Conservation (phyloP, 805 yeast species). For the Saccharomyces kudriavzevii region DNA sequence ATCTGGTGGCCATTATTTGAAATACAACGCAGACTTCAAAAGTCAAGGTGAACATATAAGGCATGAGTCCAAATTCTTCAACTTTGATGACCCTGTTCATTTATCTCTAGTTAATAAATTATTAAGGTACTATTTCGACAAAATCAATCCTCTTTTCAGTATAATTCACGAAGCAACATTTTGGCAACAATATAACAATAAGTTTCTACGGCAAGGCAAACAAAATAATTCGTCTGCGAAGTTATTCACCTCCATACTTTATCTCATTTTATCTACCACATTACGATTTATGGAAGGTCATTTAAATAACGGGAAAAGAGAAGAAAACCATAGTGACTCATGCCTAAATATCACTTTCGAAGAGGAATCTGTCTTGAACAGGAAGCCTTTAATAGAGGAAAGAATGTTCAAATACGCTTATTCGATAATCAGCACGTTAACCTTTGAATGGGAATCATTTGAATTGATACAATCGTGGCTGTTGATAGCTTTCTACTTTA, state of each 20-base stretch:
- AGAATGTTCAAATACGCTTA: conserved; percentile 35
- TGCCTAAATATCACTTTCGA: conserved; percentile 7
- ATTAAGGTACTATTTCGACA: conserved; percentile 33
- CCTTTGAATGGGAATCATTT: conserved; percentile 45
- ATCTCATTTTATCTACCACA: conserved; percentile 42
- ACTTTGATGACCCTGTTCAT: conserved; percentile 16
- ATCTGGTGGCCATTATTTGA: conserved; percentile 47
- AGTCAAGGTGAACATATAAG: background rate
- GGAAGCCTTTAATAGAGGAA: conserved; percentile 31
- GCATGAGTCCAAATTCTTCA: conserved; percentile 13
- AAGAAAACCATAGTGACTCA: background rate
- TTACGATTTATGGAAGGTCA: conserved; percentile 44
- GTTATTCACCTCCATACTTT: conserved; percentile 45
- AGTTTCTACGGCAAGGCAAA: conserved; percentile 19
- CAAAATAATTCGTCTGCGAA: conserved; percentile 31
- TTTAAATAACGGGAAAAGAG: background rate
- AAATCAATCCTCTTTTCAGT: conserved; percentile 46
- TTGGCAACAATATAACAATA: conserved; percentile 38
- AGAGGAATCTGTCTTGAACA: conserved; percentile 9
- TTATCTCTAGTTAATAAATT: conserved; percentile 28
- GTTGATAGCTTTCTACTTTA: conserved; percentile 36
- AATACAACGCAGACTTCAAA: conserved; percentile 29
- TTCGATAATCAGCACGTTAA: conserved; percentile 32
- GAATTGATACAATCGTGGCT: conserved; percentile 46
- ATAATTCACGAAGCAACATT: conserved; percentile 49